Evolutionary conservation across 2,329 filamentous ascomycete genomes (phyloP), one percentile per base, ranked within the genome.

Genomic region (Scytalidium sp.): DNA sequence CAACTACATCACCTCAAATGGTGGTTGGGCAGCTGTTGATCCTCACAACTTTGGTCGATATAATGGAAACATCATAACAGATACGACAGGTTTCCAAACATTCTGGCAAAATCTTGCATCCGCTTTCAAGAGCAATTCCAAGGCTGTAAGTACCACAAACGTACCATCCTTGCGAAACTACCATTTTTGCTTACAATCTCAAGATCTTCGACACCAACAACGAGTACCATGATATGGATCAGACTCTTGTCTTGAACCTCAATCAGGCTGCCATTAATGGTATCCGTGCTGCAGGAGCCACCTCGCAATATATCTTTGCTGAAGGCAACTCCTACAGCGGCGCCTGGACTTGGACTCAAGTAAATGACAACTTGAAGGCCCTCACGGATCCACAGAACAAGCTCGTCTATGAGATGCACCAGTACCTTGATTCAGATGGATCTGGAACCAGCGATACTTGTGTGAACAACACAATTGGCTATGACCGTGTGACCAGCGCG

Each of bases 351-450:
- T 81, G 78, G 53, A 41, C 63, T 3, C 66, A 65, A 17, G 72
- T 72, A 45, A 75, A 76, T 56, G 69, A 68, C 2, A 66, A 63
- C 42, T 68, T 81, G 55, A 69, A 72, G 49, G 64, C 56, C 17
- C 67, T 81, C 36, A 75, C 71, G 3, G 77, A 81, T 53, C 68
- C 76, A 0, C 50, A 67, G 43, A 65, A 79, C 64, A 77, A 76
- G 57, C 69, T 80, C 51, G 65, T 81, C 58, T 80, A 77, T 63
- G 75, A 81, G 57, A 81, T 81, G 78, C 78, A 81, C 62, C 78
- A 81, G 64, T 81, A 80, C 56, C 76, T 81, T 43, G 78, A 81
- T 62, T 66, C 63, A 0, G 77, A 80, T 51, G 71, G 75, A 45
- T 75, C 70, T 3, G 78, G 78, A 8, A 79, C 76, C 1, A 65